Evolutionary conservation across 306 rosid genomes (phyloP).

Genomic region (Alnus glutinosa): DNA sequence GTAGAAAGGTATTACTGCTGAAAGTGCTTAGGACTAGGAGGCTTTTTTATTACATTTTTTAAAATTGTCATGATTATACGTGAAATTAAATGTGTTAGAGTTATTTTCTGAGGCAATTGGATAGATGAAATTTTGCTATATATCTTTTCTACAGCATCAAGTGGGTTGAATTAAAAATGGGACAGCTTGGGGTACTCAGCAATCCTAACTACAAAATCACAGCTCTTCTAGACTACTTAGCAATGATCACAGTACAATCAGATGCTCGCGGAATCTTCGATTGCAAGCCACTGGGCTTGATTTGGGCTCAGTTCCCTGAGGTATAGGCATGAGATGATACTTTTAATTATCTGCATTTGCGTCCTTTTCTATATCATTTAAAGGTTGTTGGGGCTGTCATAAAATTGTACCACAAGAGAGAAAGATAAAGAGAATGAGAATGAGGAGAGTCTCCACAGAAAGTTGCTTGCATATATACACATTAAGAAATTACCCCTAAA

Average conservation of each 20-base stretch:
- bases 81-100: background rate
- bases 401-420: background rate
- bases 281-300: slow-evolving; percentile 96
- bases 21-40: background rate
- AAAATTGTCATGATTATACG: background rate
- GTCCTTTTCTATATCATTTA: background rate
- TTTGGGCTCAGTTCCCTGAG: slow-evolving; percentile 95
- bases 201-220: slow-evolving; percentile 95
- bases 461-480: background rate
- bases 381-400: background rate
- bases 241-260: slow-evolving; percentile 92
- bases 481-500: background rate
- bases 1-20: background rate
- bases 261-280: slow-evolving; percentile 81
- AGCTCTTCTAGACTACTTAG: slow-evolving; percentile 85
- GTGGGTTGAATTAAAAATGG: slow-evolving; percentile 93
- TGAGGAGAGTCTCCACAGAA: background rate
- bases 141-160: slow-evolving; percentile 63
- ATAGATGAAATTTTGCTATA: slow-evolving; percentile 2
- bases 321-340: slow-evolving; percentile 32
- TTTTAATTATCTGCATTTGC: background rate
- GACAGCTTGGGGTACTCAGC: slow-evolving; percentile 84
- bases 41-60: background rate
- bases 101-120: background rate
- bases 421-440: slow-evolving; percentile 3